A percentile compares a stretch with the other conserved stretches of the same genome.
Evolutionary conservation across 75 land plant genomes (phyloP).

Genomic region (Gnetum montanum): DNA sequence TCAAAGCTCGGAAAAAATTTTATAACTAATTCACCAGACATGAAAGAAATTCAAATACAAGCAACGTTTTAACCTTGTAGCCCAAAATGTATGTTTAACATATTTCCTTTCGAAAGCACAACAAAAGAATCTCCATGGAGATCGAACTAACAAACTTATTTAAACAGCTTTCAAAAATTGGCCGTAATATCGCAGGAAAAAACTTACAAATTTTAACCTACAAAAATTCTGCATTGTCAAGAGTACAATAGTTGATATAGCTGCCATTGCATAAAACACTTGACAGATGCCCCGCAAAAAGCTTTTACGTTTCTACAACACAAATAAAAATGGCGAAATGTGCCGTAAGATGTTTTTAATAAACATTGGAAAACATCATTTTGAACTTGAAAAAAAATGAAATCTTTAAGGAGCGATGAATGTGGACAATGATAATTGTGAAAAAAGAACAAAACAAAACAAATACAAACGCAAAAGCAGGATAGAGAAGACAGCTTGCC

Average conservation of each 20-base stretch:
- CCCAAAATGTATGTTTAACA: background rate
- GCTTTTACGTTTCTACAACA: background rate
- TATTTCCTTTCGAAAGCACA: background rate
- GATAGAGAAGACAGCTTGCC: conserved; percentile 25
- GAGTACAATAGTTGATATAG: background rate
- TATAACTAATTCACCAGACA: background rate
- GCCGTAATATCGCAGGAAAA: too few species aligned
- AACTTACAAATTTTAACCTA: too few species aligned
- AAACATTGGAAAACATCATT: background rate
- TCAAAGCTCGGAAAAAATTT: background rate
- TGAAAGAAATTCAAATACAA: background rate
- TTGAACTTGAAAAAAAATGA: background rate
- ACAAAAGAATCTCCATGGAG: background rate
- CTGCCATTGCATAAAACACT: background rate
- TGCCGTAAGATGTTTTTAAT: too few species aligned
- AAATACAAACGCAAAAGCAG: background rate
- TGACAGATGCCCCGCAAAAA: background rate
- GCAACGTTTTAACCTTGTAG: background rate
- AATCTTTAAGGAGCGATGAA: background rate
- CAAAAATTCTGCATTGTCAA: too few species aligned
- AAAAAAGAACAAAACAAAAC: too few species aligned
- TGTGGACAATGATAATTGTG: too few species aligned
- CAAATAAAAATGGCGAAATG: too few species aligned
- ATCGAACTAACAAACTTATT: too few species aligned
- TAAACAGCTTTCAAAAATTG: too few species aligned